These are phyloP conservation scores for Phytophthora citricola DNA, from an alignment of 352 stramenopile species.

Conservation along the genomic window DNA sequence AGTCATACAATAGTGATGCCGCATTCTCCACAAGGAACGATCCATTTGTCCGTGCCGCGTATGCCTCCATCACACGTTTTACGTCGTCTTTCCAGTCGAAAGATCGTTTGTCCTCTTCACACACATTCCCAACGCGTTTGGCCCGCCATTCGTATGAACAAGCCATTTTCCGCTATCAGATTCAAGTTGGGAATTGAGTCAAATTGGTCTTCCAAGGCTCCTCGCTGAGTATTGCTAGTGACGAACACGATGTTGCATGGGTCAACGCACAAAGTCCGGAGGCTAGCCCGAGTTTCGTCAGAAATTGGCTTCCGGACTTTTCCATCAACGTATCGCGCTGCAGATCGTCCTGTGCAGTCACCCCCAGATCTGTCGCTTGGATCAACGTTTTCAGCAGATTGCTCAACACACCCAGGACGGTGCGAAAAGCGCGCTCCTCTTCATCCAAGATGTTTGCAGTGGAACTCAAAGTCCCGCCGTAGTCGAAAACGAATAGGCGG, in stretches of 20 bases:
- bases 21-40: conserved; percentile 98
- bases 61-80: conserved; percentile 97
- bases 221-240: conserved; percentile 62
- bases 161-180: conserved; percentile 72
- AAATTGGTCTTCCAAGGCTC: conserved; percentile 69
- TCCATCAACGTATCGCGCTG: conserved; percentile 61
- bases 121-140: conserved; percentile 62
- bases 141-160: conserved; percentile 62
- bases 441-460: conserved; percentile 73
- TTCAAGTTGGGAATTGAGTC: conserved; percentile 56
- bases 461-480: conserved; percentile 95
- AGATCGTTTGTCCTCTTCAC: conserved; percentile 52
- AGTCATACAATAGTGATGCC: conserved; percentile 98
- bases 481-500: conserved; percentile 97
- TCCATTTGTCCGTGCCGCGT: conserved; percentile 96
- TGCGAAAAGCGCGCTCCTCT: conserved; percentile 51
- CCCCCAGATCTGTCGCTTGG: conserved; percentile 10
- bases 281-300: conserved; percentile 57
- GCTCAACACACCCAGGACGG: conserved; percentile 10
- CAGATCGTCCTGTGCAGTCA: conserved; percentile 32
- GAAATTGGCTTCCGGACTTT: conserved; percentile 76
- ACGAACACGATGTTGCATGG: conserved; percentile 76
- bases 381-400: conserved; percentile 14
- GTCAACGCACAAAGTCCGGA: conserved; percentile 63
- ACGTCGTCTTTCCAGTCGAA: conserved; percentile 96